Percentiles rank a stretch among this genome's conserved stretches.
These are phyloP conservation scores for Dissophora globulifera DNA, from an alignment of 192 early-diverging fungal species.

Conservation along the genomic window DNA sequence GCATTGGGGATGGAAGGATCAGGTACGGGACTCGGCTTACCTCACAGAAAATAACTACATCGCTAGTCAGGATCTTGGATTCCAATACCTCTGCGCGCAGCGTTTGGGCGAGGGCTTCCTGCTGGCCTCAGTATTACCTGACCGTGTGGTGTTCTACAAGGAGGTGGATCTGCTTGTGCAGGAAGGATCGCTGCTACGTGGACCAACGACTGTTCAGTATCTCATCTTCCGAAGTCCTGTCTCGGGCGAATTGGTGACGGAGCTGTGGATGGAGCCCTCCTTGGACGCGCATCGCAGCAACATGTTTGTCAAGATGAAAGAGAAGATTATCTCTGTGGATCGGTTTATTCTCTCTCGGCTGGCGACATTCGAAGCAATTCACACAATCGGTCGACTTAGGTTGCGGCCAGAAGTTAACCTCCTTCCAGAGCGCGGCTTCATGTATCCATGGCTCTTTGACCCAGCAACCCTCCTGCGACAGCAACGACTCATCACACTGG, in stretches of 20 bases:
- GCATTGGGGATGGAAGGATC: constrained; percentile 62
- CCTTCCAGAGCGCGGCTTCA: constrained; percentile 29
- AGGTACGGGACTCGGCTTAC: constrained; percentile 47
- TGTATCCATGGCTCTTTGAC: constrained; percentile 52
- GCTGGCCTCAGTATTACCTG: constrained; percentile 48
- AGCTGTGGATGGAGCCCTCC: constrained; percentile 68
- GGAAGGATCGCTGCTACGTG: constrained; percentile 15
- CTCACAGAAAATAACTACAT: constrained; percentile 40
- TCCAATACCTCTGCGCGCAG: constrained; percentile 60
- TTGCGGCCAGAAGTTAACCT: constrained; percentile 15
- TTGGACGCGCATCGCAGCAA: constrained; percentile 28
- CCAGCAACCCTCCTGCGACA: constrained; percentile 40
- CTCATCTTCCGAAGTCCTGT: constrained; percentile 57
- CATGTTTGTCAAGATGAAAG: constrained; percentile 32
- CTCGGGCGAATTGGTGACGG: constrained; percentile 58
- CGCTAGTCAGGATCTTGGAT: constrained; percentile 59
- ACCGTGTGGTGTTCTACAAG: constrained; percentile 58
- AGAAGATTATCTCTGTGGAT: constrained; percentile 50
- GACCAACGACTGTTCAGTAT: constrained; percentile 56
- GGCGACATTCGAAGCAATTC: constrained; percentile 65
- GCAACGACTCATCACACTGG: constrained; percentile 41
- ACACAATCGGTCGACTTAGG: constrained; percentile 55
- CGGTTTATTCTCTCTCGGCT: constrained; percentile 58
- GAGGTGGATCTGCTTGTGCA: constrained; percentile 47
- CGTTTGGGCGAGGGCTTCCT: constrained; percentile 58